A percentile compares a stretch with the other conserved stretches of the same genome.
phyloP scores from a whole-genome alignment of 1,284 basidiomycete genomes.

The Porodaedalea pini region DNA sequence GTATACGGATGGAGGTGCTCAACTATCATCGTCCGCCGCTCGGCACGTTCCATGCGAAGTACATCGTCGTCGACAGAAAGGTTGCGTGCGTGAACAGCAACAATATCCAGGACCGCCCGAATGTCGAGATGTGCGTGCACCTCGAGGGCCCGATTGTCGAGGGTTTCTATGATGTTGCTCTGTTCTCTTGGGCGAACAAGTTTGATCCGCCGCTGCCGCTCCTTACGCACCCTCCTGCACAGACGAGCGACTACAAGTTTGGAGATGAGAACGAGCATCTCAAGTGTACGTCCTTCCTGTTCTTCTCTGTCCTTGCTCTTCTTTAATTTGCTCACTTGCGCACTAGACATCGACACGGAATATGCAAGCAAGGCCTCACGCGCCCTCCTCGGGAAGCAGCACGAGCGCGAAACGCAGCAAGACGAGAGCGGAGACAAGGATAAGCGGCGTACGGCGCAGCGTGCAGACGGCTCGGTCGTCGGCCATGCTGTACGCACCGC shows the following conservation, averaged over 20 bases:
- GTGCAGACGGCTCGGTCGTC: background rate
- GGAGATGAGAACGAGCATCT: conserved; percentile 45
- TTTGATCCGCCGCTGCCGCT: conserved; percentile 58
- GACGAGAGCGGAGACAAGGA: background rate
- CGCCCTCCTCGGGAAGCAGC: conserved; percentile 19
- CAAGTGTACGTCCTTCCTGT: conserved; percentile 27
- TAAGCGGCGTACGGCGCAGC: background rate
- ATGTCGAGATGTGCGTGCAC: conserved; percentile 66
- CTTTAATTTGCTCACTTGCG: background rate
- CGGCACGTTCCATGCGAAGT: conserved; percentile 80
- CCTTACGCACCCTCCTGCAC: conserved; percentile 29
- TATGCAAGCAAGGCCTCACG: conserved; percentile 18
- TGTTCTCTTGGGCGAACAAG: conserved; percentile 61
- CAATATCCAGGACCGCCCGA: conserved; percentile 70
- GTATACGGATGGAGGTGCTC: conserved; percentile 61
- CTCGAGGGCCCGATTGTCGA: conserved; percentile 70
- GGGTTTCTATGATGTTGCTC: conserved; percentile 69
- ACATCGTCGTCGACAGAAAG: conserved; percentile 70
- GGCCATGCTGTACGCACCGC: conserved; percentile 8
- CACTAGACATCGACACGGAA: conserved; percentile 22
- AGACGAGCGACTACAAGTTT: conserved; percentile 41
- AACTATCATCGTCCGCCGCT: conserved; percentile 51
- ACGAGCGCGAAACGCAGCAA: conserved; percentile 8
- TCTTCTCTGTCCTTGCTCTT: background rate
- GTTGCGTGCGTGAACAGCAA: conserved; percentile 71